phyloP scores from a whole-genome alignment of 2,329 filamentous ascomycete genomes.

The Lasiodiplodia hormozganensis region DNA sequence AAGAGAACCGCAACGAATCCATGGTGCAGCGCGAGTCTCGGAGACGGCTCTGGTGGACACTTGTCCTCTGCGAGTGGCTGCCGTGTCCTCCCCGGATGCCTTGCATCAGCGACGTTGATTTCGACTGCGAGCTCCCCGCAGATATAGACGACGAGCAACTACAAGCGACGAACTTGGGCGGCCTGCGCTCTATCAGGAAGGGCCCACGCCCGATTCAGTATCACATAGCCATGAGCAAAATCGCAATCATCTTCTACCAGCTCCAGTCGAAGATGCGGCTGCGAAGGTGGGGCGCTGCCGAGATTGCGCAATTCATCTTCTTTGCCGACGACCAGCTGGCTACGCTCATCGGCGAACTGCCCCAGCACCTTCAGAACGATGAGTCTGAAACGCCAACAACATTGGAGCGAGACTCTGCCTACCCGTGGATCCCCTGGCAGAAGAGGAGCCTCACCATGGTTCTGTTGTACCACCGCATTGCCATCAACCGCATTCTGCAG shows the following conservation, averaged over 20 bases:
- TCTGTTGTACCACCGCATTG: conserved; percentile 32
- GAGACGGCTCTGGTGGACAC: conserved; percentile 32
- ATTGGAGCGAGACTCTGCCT: conserved; percentile 11
- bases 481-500: conserved; percentile 32
- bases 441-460: conserved; percentile 31
- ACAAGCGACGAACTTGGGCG: conserved; percentile 8
- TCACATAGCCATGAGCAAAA: conserved; percentile 32
- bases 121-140: conserved; percentile 31
- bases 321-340: conserved; percentile 32
- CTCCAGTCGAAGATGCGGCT: conserved; percentile 31
- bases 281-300: conserved; percentile 30
- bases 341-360: conserved; percentile 31
- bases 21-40: conserved; percentile 30
- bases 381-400: not conserved
- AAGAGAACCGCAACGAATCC: conserved; percentile 21
- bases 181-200: not conserved
- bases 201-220: conserved; percentile 31
- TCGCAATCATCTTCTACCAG: conserved; percentile 30
- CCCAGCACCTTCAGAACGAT: conserved; percentile 31
- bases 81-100: conserved; percentile 28
- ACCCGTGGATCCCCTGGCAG: conserved; percentile 31
- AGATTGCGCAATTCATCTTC: conserved; percentile 31
- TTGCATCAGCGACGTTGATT: conserved; percentile 32
- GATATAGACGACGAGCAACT: conserved; percentile 31
- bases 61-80: conserved; percentile 33